Base-by-base conservation (phyloP, 352 stramenopile species). In the Halophytophthora batemanensis region DNA sequence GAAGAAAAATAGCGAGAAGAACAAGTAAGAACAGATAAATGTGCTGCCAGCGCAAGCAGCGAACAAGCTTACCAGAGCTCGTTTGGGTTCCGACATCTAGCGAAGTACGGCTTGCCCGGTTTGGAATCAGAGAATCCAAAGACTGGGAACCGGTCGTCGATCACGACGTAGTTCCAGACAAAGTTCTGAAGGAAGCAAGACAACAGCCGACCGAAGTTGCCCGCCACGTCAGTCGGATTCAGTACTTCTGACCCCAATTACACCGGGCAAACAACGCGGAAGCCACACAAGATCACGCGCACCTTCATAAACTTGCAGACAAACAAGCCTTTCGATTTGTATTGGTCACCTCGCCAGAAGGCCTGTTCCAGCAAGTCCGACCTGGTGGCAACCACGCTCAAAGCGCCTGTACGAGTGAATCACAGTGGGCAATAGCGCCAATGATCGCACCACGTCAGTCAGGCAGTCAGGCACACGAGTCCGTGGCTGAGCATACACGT, bases 231-330 rank as follows among this genome's bases (percentile, higher is more conserved):
- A 31, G 2, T 3, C 7, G 25, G 13, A n/a, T 57, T 8, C 25
- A 31, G 4, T 31, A 4, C 25, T 31, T 31, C 25, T 10, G 4
- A 31, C 25, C 25, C n/a, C n/a, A n/a, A n/a, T n/a, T 31, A 31
- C 25, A 31, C n/a, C 1, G 22, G n/a, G 19, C 6, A 36, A 17
- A 0, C 31, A 41, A 10, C 11, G 12, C 21, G 31, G 14, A 25
- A 45, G n/a, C n/a, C 3, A 13, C 34, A 17, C 8, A 48, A 7
- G 18, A n/a, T 8, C 21, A 18, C 1, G 45, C 47, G 11, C 61
- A 90, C 81, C 71, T 97, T 97, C 82, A 96, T 95, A 47, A 97
- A 97, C 25, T 74, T 77, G 59, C 86, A 97, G n/a, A 97, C 69
- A 42, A 93, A 93, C 2, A 96, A 39, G 2, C 87, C 89, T 42